A percentile compares a stretch with the other conserved stretches of the same genome.
phyloP scores from a whole-genome alignment of 129 eudicot species.

The Pittosporum tobira region DNA sequence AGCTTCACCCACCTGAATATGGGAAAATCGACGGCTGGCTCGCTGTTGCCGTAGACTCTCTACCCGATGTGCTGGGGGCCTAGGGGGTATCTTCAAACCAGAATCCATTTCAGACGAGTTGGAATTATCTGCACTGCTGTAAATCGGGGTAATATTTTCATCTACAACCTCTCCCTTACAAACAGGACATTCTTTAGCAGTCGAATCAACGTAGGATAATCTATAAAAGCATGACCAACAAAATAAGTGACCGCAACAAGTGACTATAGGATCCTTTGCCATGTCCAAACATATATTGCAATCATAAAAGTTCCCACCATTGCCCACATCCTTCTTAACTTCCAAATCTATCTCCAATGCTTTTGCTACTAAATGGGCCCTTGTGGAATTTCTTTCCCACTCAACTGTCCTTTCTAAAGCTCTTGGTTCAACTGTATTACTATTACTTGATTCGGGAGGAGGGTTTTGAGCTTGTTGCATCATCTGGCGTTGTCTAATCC shows the following conservation, averaged over 20 bases:
- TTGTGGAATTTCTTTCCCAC: constrained; percentile 44
- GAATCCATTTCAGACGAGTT: constrained; percentile 26
- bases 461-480: constrained; percentile 36
- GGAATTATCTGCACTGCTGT: constrained; percentile 44
- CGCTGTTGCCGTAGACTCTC: constrained; percentile 62
- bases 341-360: constrained; percentile 58
- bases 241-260: constrained; percentile 74
- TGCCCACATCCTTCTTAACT: constrained; percentile 29
- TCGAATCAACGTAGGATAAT: constrained; percentile 42
- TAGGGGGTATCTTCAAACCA: constrained; percentile 51
- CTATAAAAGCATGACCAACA: constrained; percentile 73
- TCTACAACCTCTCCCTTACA: constrained; percentile 69
- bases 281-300: constrained; percentile 62
- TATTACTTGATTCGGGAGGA: constrained; percentile 23
- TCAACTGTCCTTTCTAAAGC: constrained; percentile 20
- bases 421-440: constrained; percentile 16
- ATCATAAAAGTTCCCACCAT: constrained; percentile 52
- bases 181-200: constrained; percentile 63
- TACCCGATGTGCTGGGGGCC: constrained; percentile 59
- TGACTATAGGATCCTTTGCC: constrained; percentile 57
- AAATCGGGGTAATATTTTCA: constrained; percentile 48
- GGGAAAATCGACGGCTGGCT: constrained; percentile 30
- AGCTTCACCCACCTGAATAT: constrained; percentile 72
- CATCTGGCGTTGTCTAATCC: constrained; percentile 49
- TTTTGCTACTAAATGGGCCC: constrained; percentile 46